Conservation (phyloP, 2,329 filamentous ascomycete species). For the Cladosporium halotolerans region DNA sequence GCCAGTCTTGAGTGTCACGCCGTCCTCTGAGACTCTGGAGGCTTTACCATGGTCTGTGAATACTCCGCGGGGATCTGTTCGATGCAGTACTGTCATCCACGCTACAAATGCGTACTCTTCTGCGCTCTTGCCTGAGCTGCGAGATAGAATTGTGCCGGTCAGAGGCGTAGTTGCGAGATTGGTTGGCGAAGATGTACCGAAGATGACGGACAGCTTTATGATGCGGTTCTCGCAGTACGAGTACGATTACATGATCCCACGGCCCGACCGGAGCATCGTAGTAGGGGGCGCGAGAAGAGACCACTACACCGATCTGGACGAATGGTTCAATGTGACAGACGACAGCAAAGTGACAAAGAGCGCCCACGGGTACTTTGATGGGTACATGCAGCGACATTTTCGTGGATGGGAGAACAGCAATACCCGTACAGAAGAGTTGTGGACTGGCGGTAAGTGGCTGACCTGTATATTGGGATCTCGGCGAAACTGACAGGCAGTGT, state of each 20-base stretch:
- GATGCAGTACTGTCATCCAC: conserved; percentile 24
- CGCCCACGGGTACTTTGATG: conserved; percentile 39
- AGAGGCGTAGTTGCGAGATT: conserved; percentile 15
- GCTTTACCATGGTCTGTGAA: conserved; percentile 9
- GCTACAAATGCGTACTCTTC: conserved; percentile 34
- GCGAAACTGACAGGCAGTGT: neutral
- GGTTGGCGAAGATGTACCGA: conserved; percentile 17
- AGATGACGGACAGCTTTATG: conserved; percentile 21
- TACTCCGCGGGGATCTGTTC: conserved; percentile 21
- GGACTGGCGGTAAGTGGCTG: conserved; percentile 35
- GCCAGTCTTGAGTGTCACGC: conserved; percentile 41
- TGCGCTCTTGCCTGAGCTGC: conserved; percentile 28
- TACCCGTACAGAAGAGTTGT: conserved; percentile 32
- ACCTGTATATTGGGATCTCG: no score
- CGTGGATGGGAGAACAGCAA: conserved; percentile 42
- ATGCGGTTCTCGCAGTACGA: neutral
- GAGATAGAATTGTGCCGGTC: conserved; percentile 29
- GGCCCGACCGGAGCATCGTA: conserved; percentile 39
- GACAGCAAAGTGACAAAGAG: conserved; percentile 39
- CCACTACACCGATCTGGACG: conserved; percentile 20
- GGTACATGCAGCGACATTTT: conserved; percentile 43
- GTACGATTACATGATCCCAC: conserved; percentile 36
- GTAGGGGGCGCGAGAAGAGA: conserved; percentile 37
- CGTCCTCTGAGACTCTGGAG: neutral
- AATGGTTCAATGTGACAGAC: conserved; percentile 42